Evolutionary conservation across 768 basidiomycete genomes (phyloP), one percentile per base, ranked within the genome.

Genomic region (Crassisporium funariophilum): DNA sequence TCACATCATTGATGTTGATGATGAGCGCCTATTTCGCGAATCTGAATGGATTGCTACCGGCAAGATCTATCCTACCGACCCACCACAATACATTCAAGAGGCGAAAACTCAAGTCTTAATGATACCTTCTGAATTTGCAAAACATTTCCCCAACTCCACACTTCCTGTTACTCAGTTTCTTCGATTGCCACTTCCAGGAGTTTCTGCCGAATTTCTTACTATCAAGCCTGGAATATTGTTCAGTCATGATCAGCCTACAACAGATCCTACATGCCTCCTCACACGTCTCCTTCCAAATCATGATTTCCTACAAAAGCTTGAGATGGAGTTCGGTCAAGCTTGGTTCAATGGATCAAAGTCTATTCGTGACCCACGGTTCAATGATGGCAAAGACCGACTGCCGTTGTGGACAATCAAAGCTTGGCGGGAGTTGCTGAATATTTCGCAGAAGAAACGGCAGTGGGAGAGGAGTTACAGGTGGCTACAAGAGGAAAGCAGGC

Each of bases 181-280:
- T n/a, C n/a, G n/a, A n/a, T n/a, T n/a, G n/a, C n/a, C n/a, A n/a
- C n/a, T n/a, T n/a, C n/a, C n/a, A n/a, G n/a, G n/a, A n/a, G n/a
- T n/a, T n/a, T n/a, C n/a, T n/a, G n/a, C n/a, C n/a, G n/a, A n/a
- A n/a, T n/a, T n/a, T n/a, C n/a, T n/a, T n/a, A n/a, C n/a, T n/a
- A n/a, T n/a, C n/a, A n/a, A n/a, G n/a, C n/a, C n/a, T 12, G 27
- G 24, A 42, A n/a, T 10, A 41, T 17, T 11, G 20, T 25, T 33
- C 13, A 38, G 11, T 1, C 13, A 8, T 10, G 34, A 15, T 36
- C 15, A 22, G 19, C n/a, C 39, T 31, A 77, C 71, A 7, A 29
- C 27, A 13, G 27, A 29, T 29, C 27, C 27, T 29, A 13, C 7
- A 29, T 29, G 27, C 27, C 27, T 29, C 27, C 27, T 29, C 27